phyloP scores from a whole-genome alignment of 2,329 filamentous ascomycete species.

The Sporothrix sp. region DNA sequence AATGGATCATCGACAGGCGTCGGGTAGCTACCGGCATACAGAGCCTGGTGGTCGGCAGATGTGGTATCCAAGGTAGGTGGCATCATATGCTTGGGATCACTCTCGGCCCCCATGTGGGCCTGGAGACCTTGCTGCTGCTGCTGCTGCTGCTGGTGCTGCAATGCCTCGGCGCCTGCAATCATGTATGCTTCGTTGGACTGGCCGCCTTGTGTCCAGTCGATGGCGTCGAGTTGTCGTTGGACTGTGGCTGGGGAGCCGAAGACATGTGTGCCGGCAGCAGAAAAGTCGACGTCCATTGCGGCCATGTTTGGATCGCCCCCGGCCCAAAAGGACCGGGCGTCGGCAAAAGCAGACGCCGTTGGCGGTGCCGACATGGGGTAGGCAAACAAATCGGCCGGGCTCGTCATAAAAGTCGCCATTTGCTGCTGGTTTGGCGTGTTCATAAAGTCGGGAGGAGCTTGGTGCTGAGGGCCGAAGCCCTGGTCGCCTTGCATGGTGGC shows the following conservation, averaged over 20 bases:
- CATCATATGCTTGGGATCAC: slow-evolving; percentile 40
- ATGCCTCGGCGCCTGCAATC: slow-evolving; percentile 36
- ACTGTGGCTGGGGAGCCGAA: slow-evolving; percentile 35
- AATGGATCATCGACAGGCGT: slow-evolving; percentile 42
- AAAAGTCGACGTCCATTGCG: slow-evolving; percentile 52
- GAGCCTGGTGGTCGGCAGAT: slow-evolving; percentile 26
- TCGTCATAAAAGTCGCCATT: slow-evolving; percentile 37
- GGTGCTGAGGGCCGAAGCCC: slow-evolving; percentile 37
- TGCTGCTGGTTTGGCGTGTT: slow-evolving; percentile 40
- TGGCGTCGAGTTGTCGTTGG: slow-evolving; percentile 40
- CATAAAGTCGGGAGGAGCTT: slow-evolving; percentile 29
- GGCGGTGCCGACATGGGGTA: slow-evolving; percentile 52
- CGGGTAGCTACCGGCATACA: slow-evolving; percentile 34
- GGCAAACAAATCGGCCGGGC: slow-evolving; percentile 46
- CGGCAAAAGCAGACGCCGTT: slow-evolving; percentile 35
- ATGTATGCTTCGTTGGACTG: slow-evolving; percentile 30
- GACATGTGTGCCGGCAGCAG: slow-evolving; percentile 32
- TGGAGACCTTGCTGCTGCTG: slow-evolving; percentile 17
- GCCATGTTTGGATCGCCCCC: slow-evolving; percentile 34
- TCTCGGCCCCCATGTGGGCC: slow-evolving; percentile 28
- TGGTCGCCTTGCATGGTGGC: slow-evolving; percentile 48
- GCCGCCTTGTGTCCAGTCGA: slow-evolving; percentile 48
- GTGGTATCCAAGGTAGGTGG: slow-evolving; percentile 30
- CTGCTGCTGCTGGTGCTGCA: slow-evolving; percentile 25
- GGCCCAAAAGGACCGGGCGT: slow-evolving; percentile 44